Base-by-base conservation (phyloP, 148 eudicot genomes). In the Drosera capensis region DNA sequence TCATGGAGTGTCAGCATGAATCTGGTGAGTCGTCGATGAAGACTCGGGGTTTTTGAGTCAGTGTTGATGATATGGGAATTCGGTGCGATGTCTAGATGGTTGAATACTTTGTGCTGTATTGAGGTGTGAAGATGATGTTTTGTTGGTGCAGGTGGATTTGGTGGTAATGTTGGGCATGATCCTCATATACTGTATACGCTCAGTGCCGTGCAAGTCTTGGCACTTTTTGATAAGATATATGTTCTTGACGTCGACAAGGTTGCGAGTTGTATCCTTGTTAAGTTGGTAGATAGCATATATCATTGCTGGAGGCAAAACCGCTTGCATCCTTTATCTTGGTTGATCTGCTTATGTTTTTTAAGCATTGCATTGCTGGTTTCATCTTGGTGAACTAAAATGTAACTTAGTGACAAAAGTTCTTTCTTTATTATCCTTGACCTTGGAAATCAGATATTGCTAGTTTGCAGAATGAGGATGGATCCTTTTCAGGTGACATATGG, bases 401-500 rank as follows among this genome's bases (percentile, higher is more conserved):
- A n/a, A n/a, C n/a, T n/a, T n/a, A n/a, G n/a, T n/a, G n/a, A n/a
- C n/a, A n/a, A n/a, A n/a, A n/a, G n/a, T n/a, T n/a, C n/a, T n/a
- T n/a, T n/a, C n/a, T n/a, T n/a, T n/a, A n/a, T n/a, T n/a, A n/a
- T 47, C 71, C 93, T 72, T 79, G 48, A 79, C 44, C 54, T 21
- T 49, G 48, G 24, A 46, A 61, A 48, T 57, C 46, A 87, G 96
- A 90, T 68, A 52, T 90, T 18, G 74, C 60, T 34, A 58, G 66
- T 62, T 58, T 84, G 58, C 97, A 90, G 56, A 80, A 80, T 54
- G 93, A 78, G 66, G 95, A 90, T 69, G 97, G 97, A 36, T 90
- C 97, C 20, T 80, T 90, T 64, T 65, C 92, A 29, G 97, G 97
- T 45, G 97, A 90, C 64, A 75, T 78, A 14, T 90, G 97, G 97